These are phyloP conservation scores for Eucalyptus cloeziana DNA, from an alignment of 345 rosid species.

Conservation along the genomic window DNA sequence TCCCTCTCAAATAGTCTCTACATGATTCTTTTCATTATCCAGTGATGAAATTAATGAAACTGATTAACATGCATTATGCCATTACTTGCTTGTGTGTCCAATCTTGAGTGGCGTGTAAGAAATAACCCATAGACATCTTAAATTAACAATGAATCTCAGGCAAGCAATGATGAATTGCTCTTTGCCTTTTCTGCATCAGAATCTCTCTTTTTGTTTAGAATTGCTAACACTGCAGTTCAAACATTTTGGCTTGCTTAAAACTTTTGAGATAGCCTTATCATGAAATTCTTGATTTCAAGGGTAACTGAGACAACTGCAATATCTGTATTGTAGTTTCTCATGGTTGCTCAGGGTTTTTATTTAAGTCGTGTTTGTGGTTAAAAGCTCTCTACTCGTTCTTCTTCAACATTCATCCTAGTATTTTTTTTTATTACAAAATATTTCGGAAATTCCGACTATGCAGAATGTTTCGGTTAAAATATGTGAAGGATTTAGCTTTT, in stretches of 20 bases:
- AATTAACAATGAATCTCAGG: background rate
- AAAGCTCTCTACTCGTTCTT: background rate
- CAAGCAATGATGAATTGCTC: background rate
- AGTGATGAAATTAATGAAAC: background rate
- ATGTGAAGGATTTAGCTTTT: background rate
- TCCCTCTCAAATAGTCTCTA: background rate
- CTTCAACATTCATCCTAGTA: background rate
- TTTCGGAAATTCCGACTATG: background rate
- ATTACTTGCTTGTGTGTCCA: background rate
- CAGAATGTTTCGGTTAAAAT: background rate
- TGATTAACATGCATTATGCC: background rate
- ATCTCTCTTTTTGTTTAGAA: background rate
- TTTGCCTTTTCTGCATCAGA: background rate
- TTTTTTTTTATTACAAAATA: background rate
- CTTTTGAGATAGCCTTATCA: background rate
- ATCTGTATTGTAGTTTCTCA: background rate
- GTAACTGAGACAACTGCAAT: background rate
- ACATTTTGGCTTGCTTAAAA: background rate
- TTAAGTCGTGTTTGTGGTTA: background rate
- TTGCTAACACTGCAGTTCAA: background rate
- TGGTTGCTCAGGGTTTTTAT: background rate
- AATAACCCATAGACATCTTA: background rate
- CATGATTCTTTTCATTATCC: background rate
- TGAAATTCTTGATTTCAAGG: background rate
- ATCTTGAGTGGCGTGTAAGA: background rate